Conservation (phyloP, 148 eudicot species). For the Vaccinium darrowii region DNA sequence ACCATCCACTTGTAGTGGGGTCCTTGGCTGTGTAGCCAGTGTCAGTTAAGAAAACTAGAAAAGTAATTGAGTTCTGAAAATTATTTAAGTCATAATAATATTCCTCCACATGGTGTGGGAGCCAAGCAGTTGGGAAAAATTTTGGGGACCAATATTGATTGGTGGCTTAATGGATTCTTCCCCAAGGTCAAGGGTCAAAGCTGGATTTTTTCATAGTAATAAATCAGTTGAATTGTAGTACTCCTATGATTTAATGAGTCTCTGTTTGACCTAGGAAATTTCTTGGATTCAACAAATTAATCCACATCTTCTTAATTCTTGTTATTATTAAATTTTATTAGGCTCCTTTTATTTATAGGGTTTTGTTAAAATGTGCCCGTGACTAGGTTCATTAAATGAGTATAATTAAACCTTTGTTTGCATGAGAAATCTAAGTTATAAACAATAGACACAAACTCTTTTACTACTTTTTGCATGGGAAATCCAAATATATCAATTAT, state of each 20-base stretch:
- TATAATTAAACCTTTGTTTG: too few species aligned
- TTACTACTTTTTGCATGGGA: too few species aligned
- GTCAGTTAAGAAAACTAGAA: not conserved
- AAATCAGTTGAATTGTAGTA: not conserved
- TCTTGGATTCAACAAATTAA: not conserved
- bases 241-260: not conserved
- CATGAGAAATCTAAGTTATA: too few species aligned
- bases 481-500: too few species aligned
- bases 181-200: slow-evolving; percentile 9
- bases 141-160: not conserved
- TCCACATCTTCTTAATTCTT: not conserved
- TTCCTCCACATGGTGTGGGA: slow-evolving; percentile 5
- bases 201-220: not conserved
- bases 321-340: too few species aligned
- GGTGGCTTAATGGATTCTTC: not conserved
- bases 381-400: too few species aligned
- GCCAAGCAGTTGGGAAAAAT: not conserved
- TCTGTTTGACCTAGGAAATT: not conserved
- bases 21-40: not conserved
- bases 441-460: too few species aligned
- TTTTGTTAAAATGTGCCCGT: too few species aligned
- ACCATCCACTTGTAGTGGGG: not conserved
- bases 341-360: too few species aligned
- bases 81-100: not conserved
- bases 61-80: not conserved